Evolutionary conservation across 1,139 yeast species (phyloP).

Genomic region (Spencermartinsiella ligniputridi): DNA sequence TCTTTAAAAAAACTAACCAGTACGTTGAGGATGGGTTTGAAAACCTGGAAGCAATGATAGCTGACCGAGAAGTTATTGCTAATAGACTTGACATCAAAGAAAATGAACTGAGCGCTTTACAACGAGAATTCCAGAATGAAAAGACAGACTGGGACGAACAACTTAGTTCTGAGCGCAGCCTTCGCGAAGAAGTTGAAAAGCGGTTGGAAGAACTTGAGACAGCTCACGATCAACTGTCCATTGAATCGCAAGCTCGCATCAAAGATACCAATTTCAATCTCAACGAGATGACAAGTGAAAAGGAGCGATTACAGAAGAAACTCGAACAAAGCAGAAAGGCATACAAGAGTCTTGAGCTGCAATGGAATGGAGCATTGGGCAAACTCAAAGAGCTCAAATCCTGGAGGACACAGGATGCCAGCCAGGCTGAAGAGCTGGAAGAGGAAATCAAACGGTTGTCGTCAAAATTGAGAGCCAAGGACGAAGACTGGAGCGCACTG

Average conservation of each 20-base stretch:
- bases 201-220: neutral
- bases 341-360: neutral
- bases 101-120: neutral
- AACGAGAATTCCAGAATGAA: neutral
- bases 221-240: neutral
- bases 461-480: neutral
- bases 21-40: neutral
- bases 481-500: neutral
- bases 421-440: constrained; percentile 1
- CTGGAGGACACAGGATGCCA: neutral
- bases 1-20: neutral
- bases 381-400: neutral
- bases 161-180: neutral
- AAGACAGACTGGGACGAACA: neutral
- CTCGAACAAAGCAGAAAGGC: neutral
- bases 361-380: neutral
- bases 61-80: neutral
- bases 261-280: neutral
- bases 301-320: neutral
- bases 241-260: neutral
- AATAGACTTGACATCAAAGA: constrained; percentile 1
- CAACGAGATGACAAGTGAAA: neutral
- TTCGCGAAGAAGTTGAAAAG: neutral
- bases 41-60: neutral
- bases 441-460: neutral